phyloP scores from a whole-genome alignment of 176 grass and related monocot genomes.

The Rhipidocladum racemiflorum region DNA sequence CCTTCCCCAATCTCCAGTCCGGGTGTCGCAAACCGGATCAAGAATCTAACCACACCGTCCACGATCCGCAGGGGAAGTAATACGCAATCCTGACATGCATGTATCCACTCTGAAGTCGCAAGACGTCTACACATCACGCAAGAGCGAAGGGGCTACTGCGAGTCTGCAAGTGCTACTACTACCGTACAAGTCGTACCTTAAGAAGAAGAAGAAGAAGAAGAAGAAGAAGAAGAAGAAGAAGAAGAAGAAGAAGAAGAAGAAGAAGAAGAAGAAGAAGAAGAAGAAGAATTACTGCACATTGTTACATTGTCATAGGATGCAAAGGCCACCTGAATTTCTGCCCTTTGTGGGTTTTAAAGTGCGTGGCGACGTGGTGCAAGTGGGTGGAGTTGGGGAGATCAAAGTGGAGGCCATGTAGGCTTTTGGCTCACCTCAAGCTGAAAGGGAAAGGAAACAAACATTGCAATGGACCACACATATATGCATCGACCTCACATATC shows the following conservation, averaged over 20 bases:
- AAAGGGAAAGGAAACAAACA: conserved; percentile 74
- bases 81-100: not conserved
- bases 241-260: not conserved
- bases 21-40: not conserved
- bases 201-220: not conserved
- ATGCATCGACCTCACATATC: conserved; percentile 30
- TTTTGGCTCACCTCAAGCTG: not conserved
- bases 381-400: not conserved
- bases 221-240: not conserved
- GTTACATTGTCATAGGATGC: not conserved
- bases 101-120: conserved; percentile 10
- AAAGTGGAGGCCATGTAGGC: not conserved
- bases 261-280: too few relatives aligned
- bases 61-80: not conserved
- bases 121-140: not conserved
- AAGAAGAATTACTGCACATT: not conserved
- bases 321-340: not conserved
- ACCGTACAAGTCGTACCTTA: not conserved
- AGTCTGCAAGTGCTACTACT: not conserved
- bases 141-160: not conserved
- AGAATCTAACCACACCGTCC: conserved; percentile 32
- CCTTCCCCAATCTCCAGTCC: conserved; percentile 10
- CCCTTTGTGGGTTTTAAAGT: not conserved
- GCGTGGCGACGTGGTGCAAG: not conserved
- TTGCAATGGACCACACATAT: conserved; percentile 44